phyloP scores from a whole-genome alignment of 1,284 basidiomycete genomes.

The Pyrrhoderma lamaoense region DNA sequence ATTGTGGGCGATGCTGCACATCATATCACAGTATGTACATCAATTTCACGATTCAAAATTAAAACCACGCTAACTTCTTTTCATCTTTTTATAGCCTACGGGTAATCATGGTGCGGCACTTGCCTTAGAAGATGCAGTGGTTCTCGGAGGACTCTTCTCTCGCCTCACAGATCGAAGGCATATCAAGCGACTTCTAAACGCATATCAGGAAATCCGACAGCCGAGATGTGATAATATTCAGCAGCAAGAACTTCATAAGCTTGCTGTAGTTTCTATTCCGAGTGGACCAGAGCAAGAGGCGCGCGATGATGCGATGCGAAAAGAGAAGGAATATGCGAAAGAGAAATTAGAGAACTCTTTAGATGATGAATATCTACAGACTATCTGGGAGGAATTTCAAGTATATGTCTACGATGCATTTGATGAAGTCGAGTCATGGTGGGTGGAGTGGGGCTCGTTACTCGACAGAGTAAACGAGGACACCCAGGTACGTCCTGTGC shows the following conservation, averaged over 20 bases:
- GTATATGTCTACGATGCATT: constrained; percentile 17
- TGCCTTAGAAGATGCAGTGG: constrained; percentile 47
- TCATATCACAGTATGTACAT: constrained; percentile 27
- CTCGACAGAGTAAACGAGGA: too few species aligned
- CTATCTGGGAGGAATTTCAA: constrained; percentile 15
- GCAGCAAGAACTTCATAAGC: constrained; percentile 25
- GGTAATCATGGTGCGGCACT: constrained; percentile 9
- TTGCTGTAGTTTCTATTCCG: constrained; percentile 32
- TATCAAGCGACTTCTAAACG: constrained; percentile 42
- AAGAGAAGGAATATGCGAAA: too few species aligned
- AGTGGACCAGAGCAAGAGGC: constrained; percentile 31
- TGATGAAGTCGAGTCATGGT: constrained; percentile 18
- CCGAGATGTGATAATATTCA: constrained; percentile 31
- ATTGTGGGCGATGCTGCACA: constrained; percentile 45
- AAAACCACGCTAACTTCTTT: neutral
- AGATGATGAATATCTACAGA: too few species aligned
- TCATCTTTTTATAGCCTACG: neutral
- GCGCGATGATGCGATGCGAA: constrained; percentile 30
- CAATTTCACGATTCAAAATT: neutral
- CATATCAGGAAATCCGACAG: constrained; percentile 46
- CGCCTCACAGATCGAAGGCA: constrained; percentile 40
- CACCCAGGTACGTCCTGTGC: too few species aligned
- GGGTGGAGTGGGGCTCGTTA: constrained; percentile 16
- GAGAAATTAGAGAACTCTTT: too few species aligned
- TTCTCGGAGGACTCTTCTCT: constrained; percentile 50